Conservation (phyloP, 768 basidiomycete species). For the Phanerodontia chrysosporium region DNA sequence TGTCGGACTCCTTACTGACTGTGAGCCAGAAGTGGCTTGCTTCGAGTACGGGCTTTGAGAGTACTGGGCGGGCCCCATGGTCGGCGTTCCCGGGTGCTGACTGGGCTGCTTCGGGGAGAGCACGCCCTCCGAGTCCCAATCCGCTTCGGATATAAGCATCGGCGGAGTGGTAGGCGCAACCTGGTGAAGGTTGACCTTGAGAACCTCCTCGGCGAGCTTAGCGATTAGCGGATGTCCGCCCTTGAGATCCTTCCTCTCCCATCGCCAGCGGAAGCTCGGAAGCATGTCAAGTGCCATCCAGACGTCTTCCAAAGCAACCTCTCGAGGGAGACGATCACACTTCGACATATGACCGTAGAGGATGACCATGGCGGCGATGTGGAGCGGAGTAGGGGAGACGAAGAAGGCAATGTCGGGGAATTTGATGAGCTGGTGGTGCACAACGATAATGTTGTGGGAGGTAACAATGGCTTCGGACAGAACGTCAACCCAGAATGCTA, state of each 20-base stretch:
- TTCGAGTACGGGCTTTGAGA: constrained; percentile 27
- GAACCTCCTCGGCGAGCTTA: constrained; percentile 75
- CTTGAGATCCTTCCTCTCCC: constrained; percentile 80
- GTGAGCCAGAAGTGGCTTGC: constrained; percentile 14
- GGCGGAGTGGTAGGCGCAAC: constrained; percentile 39
- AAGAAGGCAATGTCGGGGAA: constrained; percentile 88
- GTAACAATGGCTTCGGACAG: constrained; percentile 64
- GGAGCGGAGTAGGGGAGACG: constrained; percentile 82
- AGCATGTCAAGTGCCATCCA: constrained; percentile 87
- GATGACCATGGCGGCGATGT: constrained; percentile 90
- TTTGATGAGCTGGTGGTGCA: constrained; percentile 78
- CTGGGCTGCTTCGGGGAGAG: constrained; percentile 12
- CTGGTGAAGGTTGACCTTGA: constrained; percentile 66
- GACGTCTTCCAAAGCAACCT: constrained; percentile 74
- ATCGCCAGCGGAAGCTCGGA: constrained; percentile 87
- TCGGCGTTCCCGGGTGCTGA: constrained; percentile 26
- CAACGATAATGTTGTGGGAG: constrained; percentile 81
- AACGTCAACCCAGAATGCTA: not conserved
- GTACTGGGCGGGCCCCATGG: constrained; percentile 31
- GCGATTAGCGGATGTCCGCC: constrained; percentile 83
- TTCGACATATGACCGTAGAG: constrained; percentile 83
- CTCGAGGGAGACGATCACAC: constrained; percentile 58
- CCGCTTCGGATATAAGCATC: constrained; percentile 38
- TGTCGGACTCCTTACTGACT: constrained; percentile 10
- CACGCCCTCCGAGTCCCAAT: constrained; percentile 39